A percentile compares a stretch with the other conserved stretches of the same genome.
phyloP scores from a whole-genome alignment of 495 filamentous ascomycete genomes.

The Cercophora samala region DNA sequence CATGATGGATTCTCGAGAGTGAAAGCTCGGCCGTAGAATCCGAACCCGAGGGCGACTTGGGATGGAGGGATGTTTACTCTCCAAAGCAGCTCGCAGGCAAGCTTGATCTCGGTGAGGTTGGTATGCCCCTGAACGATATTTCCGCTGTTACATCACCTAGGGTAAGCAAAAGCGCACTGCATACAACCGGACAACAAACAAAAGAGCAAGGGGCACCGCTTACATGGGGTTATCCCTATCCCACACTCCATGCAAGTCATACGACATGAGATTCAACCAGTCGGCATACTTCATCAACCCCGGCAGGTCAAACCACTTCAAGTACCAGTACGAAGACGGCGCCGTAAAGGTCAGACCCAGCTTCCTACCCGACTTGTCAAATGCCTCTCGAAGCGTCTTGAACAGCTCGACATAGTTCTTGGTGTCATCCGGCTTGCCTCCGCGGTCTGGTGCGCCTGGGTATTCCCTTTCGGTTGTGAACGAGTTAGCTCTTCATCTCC shows the following conservation, averaged over 20 bases:
- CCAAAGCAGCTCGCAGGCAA: conserved; percentile 49
- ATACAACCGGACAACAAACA: too few species aligned
- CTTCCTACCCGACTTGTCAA: not conserved
- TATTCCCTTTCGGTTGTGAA: conserved; percentile 32
- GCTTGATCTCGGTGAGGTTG: conserved; percentile 53
- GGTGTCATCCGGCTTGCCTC: conserved; percentile 37
- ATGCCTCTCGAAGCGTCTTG: conserved; percentile 2
- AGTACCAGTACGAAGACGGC: conserved; percentile 54
- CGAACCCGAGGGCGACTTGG: conserved; percentile 48
- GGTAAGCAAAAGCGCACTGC: too few species aligned
- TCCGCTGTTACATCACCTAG: too few species aligned
- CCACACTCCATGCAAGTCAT: conserved; percentile 45
- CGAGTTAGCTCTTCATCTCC: too few species aligned
- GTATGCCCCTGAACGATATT: conserved; percentile 45
- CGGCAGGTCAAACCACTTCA: conserved; percentile 50
- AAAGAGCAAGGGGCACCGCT: too few species aligned
- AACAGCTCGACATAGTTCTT: conserved; percentile 35
- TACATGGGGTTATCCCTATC: conserved; percentile 23
- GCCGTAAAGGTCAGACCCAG: conserved; percentile 40
- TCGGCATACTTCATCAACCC: conserved; percentile 39
- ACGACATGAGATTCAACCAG: conserved; percentile 58
- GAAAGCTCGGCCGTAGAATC: conserved; percentile 50
- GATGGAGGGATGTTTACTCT: conserved; percentile 42
- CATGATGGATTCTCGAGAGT: conserved; percentile 21
- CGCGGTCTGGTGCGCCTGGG: conserved; percentile 40